Conservation (phyloP, 2,329 filamentous ascomycete genomes). For the Bipolaris victoriae region DNA sequence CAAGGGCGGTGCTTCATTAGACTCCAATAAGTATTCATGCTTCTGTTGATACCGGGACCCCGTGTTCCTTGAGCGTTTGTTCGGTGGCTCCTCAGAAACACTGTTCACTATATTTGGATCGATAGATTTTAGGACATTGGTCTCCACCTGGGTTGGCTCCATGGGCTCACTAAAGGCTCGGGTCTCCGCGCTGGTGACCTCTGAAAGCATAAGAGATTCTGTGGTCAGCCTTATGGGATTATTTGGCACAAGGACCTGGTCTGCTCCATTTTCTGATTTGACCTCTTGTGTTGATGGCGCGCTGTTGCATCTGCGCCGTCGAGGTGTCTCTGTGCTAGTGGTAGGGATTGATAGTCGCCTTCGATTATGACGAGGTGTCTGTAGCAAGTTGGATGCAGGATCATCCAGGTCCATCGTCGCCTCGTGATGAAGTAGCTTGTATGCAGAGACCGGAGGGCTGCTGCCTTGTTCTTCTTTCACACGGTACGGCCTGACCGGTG, state of each 20-base stretch:
- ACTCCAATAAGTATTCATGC: constrained; percentile 33
- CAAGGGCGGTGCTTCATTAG: constrained; percentile 31
- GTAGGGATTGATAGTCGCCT: constrained; percentile 17
- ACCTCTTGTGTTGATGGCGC: constrained; percentile 31
- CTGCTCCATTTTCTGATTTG: constrained; percentile 19
- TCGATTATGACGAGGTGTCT: constrained; percentile 39
- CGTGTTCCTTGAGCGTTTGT: constrained; percentile 29
- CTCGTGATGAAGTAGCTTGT: constrained; percentile 41
- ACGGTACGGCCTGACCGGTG: constrained; percentile 39
- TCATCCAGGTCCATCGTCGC: constrained; percentile 56
- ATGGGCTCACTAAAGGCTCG: constrained; percentile 33
- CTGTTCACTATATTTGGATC: constrained; percentile 35
- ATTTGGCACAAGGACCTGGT: background rate
- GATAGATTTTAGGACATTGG: constrained; percentile 28
- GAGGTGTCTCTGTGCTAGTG: constrained; percentile 20
- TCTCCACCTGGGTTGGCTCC: constrained; percentile 4
- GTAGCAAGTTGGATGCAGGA: constrained; percentile 33
- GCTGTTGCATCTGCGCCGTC: constrained; percentile 40
- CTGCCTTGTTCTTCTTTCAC: constrained; percentile 51
- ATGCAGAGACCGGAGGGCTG: constrained; percentile 32
- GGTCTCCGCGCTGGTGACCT: constrained; percentile 14
- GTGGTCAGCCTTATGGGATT: background rate
- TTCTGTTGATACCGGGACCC: constrained; percentile 13
- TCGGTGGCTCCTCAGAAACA: constrained; percentile 19
- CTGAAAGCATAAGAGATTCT: background rate